Percentiles rank a stretch among this genome's conserved stretches.
Evolutionary conservation across 1,284 basidiomycete genomes (phyloP).

Genomic region (Puccinia triticina): DNA sequence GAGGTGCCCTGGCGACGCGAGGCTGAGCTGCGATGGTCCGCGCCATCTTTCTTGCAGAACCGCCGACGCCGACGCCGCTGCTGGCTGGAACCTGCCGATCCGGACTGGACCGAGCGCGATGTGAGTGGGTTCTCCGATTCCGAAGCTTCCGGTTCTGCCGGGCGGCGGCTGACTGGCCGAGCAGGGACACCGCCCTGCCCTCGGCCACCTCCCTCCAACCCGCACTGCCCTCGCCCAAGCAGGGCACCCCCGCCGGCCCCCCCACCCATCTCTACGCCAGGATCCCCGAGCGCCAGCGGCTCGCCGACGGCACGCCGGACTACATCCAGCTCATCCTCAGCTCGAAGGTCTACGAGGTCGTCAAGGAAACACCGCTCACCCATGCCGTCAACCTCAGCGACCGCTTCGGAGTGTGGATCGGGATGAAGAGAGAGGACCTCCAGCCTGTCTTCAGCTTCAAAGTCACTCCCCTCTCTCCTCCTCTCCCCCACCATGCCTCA

Average conservation of each 20-base stretch:
- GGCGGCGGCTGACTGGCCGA: too few relatives aligned
- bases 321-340: constrained; percentile 91
- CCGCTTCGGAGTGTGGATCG: constrained; percentile 87
- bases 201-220: constrained; percentile 53
- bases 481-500: background rate
- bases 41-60: too few relatives aligned
- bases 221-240: constrained; percentile 37
- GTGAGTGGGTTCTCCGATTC: too few relatives aligned
- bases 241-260: background rate
- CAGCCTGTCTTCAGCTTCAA: constrained; percentile 99
- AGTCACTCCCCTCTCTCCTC: constrained; percentile 18
- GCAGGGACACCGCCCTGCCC: constrained; percentile 51
- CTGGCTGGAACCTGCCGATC: too few relatives aligned
- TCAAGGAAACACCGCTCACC: constrained; percentile 89
- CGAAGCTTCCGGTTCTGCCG: too few relatives aligned
- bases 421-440: constrained; percentile 90
- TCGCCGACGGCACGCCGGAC: constrained; percentile 77
- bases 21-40: too few relatives aligned
- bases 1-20: too few relatives aligned
- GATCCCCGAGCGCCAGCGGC: constrained; percentile 70
- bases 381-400: constrained; percentile 81
- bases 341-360: constrained; percentile 89
- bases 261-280: constrained; percentile 66
- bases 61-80: too few relatives aligned
- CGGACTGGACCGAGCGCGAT: too few relatives aligned